These are phyloP conservation scores for Yamadazyma oceani DNA, from an alignment of 1,139 yeast species.

Conservation along the genomic window DNA sequence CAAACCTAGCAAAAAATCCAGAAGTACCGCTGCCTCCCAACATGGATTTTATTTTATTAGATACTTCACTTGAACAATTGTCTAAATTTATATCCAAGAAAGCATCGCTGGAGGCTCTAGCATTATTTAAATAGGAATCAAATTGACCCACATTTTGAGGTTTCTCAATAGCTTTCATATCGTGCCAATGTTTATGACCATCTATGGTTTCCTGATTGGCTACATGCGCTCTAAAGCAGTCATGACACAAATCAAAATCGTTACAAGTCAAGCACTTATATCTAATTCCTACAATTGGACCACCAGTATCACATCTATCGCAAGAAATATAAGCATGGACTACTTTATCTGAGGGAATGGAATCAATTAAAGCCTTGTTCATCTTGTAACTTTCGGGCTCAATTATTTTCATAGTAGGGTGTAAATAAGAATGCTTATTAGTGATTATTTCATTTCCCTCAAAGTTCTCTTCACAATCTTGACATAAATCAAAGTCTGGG, in stretches of 20 bases:
- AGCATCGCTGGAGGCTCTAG: slow-evolving; percentile 12
- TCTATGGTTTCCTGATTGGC: slow-evolving; percentile 16
- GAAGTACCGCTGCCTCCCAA: slow-evolving; percentile 18
- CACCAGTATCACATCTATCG: slow-evolving; percentile 38
- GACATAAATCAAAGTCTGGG: slow-evolving; percentile 56
- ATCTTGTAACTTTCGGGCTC: slow-evolving; percentile 18
- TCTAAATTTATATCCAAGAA: slow-evolving; percentile 31
- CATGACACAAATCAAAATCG: slow-evolving; percentile 56
- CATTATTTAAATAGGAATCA: not conserved
- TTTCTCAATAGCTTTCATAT: slow-evolving; percentile 27
- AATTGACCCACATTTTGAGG: slow-evolving; percentile 15
- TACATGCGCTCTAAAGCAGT: slow-evolving; percentile 36
- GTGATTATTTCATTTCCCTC: slow-evolving; percentile 11
- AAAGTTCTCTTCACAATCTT: slow-evolving; percentile 40
- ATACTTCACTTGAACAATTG: slow-evolving; percentile 21
- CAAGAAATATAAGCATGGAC: slow-evolving; percentile 31
- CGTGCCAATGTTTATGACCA: slow-evolving; percentile 26
- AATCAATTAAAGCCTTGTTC: slow-evolving; percentile 5
- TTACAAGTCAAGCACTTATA: slow-evolving; percentile 53
- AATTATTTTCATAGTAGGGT: slow-evolving; percentile 33
- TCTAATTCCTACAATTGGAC: slow-evolving; percentile 46
- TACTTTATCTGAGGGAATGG: slow-evolving; percentile 4
- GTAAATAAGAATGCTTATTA: slow-evolving; percentile 24
- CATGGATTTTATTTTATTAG: slow-evolving; percentile 20
- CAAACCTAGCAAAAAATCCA: slow-evolving; percentile 24